These are phyloP conservation scores for Luvunga scandens DNA, from an alignment of 345 rosid genomes.

Conservation along the genomic window DNA sequence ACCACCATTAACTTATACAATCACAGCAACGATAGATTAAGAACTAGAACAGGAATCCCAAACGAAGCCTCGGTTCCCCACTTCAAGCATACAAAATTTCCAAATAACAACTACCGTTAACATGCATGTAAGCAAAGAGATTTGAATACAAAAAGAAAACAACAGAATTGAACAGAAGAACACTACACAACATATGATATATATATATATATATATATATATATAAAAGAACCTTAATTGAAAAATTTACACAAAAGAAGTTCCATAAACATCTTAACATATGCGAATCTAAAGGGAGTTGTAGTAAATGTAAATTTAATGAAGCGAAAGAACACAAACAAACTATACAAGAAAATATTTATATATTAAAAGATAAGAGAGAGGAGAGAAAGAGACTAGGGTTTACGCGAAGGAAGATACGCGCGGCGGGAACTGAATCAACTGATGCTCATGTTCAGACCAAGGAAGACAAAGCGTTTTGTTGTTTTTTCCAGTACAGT, in stretches of 20 bases:
- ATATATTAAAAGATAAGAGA: neutral
- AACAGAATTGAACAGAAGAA: neutral
- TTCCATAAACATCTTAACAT: neutral
- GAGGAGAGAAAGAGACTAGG: constrained; percentile 5
- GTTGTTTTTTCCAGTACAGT: neutral
- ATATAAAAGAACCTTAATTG: no score
- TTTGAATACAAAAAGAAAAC: neutral
- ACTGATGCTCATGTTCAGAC: neutral
- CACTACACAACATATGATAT: neutral
- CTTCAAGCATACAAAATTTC: neutral
- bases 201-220: no score
- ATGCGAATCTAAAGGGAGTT: no score
- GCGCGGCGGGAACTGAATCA: neutral
- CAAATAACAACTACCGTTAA: neutral
- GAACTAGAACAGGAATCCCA: neutral
- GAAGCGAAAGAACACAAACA: neutral
- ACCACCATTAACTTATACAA: no score
- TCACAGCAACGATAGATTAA: neutral
- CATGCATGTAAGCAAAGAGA: neutral
- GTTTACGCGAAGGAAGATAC: constrained; percentile 1
- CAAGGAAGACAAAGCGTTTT: neutral
- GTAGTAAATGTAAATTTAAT: neutral
- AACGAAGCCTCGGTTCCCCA: no score
- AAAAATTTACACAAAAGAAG: neutral
- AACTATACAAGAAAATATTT: neutral